Evolutionary conservation across 164 flowering plant species (phyloP).

Genomic region (Macadamia integrifolia): DNA sequence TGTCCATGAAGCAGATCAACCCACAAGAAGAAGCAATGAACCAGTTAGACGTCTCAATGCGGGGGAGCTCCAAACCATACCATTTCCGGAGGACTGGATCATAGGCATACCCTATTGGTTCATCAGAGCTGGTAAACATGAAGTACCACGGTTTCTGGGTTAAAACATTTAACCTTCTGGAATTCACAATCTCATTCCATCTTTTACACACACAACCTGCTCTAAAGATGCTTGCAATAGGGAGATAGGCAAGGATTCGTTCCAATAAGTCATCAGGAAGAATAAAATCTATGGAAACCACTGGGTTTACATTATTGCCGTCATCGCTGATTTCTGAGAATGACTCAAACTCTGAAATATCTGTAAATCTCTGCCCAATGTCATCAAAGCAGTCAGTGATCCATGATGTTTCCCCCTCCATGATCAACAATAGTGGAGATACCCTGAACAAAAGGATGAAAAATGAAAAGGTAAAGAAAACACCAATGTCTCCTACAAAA

Average conservation of each 20-base stretch:
- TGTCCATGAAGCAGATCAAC: conserved; percentile 83
- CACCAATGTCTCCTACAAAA: not conserved
- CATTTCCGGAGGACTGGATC: conserved; percentile 80
- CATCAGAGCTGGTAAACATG: conserved; percentile 85
- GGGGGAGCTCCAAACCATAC: conserved; percentile 77
- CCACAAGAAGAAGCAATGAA: conserved; percentile 73
- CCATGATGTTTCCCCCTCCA: conserved; percentile 32
- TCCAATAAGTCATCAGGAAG: conserved; percentile 86
- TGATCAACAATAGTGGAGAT: conserved; percentile 6
- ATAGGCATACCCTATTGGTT: conserved; percentile 73
- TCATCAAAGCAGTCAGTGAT: conserved; percentile 10
- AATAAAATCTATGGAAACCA: conserved; percentile 46
- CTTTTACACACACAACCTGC: conserved; percentile 84
- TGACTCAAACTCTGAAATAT: conserved; percentile 33
- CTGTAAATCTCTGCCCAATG: conserved; percentile 17
- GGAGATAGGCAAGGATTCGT: conserved; percentile 68
- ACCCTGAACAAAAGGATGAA: not conserved
- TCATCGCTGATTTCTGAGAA: conserved; percentile 44
- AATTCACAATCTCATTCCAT: conserved; percentile 72
- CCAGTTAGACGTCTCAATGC: conserved; percentile 58
- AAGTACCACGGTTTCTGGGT: conserved; percentile 88
- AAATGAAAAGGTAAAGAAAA: not conserved
- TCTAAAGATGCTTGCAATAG: conserved; percentile 74
- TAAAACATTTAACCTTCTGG: conserved; percentile 45
- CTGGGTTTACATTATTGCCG: conserved; percentile 23